Percentiles rank a stretch among this genome's conserved stretches.
Evolutionary conservation across 2,329 filamentous ascomycete species (phyloP).

Genomic region (Diplodia mutila): DNA sequence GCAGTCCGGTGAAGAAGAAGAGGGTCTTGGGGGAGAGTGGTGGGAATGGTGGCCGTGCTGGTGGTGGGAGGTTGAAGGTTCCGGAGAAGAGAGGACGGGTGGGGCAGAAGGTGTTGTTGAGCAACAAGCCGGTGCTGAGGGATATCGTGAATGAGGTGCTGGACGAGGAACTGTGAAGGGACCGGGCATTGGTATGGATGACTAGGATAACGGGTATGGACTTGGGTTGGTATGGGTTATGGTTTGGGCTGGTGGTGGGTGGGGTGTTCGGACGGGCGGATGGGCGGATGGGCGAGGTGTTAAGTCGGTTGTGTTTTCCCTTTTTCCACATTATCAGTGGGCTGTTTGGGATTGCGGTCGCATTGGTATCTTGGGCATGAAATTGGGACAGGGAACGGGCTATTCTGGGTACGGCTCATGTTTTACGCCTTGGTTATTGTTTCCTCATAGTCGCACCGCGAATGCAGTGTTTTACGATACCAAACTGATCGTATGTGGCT

Average conservation of each 20-base stretch:
- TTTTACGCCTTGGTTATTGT: not conserved
- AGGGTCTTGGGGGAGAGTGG: slow-evolving; percentile 19
- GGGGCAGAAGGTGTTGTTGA: slow-evolving; percentile 60
- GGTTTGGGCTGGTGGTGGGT: not conserved
- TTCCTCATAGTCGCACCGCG: not conserved
- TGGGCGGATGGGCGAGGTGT: not conserved
- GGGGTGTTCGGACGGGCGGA: not conserved
- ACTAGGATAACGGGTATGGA: not conserved
- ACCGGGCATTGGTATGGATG: not conserved
- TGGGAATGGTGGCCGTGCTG: slow-evolving; percentile 21
- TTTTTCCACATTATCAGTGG: not conserved
- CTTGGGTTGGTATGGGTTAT: not conserved
- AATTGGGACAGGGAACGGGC: not conserved
- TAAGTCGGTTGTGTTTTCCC: not conserved
- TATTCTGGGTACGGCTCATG: not conserved
- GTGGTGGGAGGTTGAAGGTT: slow-evolving; percentile 42
- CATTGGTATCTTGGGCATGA: not conserved
- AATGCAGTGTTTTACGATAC: not conserved
- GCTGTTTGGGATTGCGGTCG: not conserved
- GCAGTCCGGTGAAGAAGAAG: slow-evolving; percentile 30
- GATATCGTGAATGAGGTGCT: slow-evolving; percentile 73
- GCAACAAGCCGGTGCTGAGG: slow-evolving; percentile 68
- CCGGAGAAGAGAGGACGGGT: slow-evolving; percentile 66
- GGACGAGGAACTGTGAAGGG: not conserved
- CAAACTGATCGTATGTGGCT: not conserved